Percentiles rank a stretch among this genome's conserved stretches.
These are phyloP conservation scores for Colletotrichum shisoi DNA, from an alignment of 2,329 filamentous ascomycete genomes.

Conservation along the genomic window DNA sequence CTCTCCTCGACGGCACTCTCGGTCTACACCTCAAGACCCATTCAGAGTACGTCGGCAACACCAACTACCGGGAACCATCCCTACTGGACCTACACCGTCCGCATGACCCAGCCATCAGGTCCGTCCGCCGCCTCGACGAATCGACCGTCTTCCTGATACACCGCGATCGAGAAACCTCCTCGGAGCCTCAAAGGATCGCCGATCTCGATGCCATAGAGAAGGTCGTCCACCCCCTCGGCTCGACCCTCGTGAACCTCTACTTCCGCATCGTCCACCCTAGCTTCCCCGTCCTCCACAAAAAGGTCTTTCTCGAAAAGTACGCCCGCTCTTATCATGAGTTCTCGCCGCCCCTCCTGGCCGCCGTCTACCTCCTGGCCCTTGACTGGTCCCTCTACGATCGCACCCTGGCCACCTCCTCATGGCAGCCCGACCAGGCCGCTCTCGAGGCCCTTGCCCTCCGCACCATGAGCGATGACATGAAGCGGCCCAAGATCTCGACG, in stretches of 20 bases:
- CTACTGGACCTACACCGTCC: constrained; percentile 66
- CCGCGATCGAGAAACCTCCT: constrained; percentile 48
- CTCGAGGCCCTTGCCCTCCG: constrained; percentile 53
- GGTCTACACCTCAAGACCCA: constrained; percentile 67
- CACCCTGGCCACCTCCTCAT: constrained; percentile 52
- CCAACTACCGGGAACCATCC: constrained; percentile 65
- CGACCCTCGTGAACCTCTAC: constrained; percentile 71
- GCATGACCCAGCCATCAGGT: constrained; percentile 49
- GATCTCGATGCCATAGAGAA: constrained; percentile 64
- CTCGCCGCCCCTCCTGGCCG: constrained; percentile 65
- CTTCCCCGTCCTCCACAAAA: constrained; percentile 67
- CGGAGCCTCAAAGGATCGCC: constrained; percentile 52
- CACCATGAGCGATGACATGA: constrained; percentile 58
- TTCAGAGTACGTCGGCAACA: constrained; percentile 67
- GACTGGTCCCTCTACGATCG: constrained; percentile 69
- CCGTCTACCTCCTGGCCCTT: constrained; percentile 68
- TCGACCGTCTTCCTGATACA: constrained; percentile 50
- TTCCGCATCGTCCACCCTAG: constrained; percentile 68
- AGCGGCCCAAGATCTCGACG: constrained; percentile 63
- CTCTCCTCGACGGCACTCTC: constrained; percentile 54
- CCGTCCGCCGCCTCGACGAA: constrained; percentile 48
- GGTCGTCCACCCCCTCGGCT: constrained; percentile 69
- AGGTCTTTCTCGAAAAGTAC: constrained; percentile 69
- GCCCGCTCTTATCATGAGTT: constrained; percentile 64
- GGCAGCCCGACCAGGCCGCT: constrained; percentile 45